Evolutionary conservation across 73 alveolate genomes (phyloP).

Genomic region (Stentor roeselii): DNA sequence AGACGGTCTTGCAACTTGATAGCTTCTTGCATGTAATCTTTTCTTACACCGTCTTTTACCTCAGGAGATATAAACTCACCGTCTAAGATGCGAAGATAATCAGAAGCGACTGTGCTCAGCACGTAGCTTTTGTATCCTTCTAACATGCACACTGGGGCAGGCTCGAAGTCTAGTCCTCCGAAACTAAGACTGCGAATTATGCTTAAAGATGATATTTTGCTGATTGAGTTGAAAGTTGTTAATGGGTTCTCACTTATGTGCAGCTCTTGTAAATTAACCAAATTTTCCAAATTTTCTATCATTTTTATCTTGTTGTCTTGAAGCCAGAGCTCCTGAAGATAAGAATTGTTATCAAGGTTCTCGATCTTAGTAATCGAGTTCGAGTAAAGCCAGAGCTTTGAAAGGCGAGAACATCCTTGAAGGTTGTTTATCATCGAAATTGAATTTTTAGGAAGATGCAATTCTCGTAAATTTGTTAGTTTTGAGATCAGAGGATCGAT

Average conservation of each 20-base stretch:
- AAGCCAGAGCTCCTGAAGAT: slow-evolving; percentile 45
- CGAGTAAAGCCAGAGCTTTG: slow-evolving; percentile 35
- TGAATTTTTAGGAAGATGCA: slow-evolving; percentile 37
- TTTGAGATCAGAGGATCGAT: slow-evolving; percentile 38
- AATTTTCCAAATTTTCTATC: slow-evolving; percentile 37
- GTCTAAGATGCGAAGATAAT: slow-evolving; percentile 46
- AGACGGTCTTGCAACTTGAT: slow-evolving; percentile 48
- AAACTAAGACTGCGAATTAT: slow-evolving; percentile 33
- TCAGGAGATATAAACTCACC: slow-evolving; percentile 31
- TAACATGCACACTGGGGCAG: slow-evolving; percentile 50
- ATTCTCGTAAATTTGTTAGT: slow-evolving; percentile 36
- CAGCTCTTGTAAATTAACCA: slow-evolving; percentile 42
- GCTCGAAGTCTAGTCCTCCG: slow-evolving; percentile 42
- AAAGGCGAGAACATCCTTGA: slow-evolving; percentile 45
- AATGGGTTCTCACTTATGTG: slow-evolving; percentile 46
- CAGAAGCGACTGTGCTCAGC: slow-evolving; percentile 40
- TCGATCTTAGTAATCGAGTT: slow-evolving; percentile 46
- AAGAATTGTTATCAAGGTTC: slow-evolving; percentile 42
- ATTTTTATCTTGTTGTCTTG: slow-evolving; percentile 47
- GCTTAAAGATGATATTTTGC: slow-evolving; percentile 37
- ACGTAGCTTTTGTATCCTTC: slow-evolving; percentile 52
- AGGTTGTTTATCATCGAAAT: slow-evolving; percentile 48
- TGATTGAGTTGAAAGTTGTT: slow-evolving; percentile 36
- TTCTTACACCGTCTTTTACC: slow-evolving; percentile 39
- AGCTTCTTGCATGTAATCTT: slow-evolving; percentile 49